phyloP scores from a whole-genome alignment of 345 rosid species.

The Eucalyptus sideroxylon region DNA sequence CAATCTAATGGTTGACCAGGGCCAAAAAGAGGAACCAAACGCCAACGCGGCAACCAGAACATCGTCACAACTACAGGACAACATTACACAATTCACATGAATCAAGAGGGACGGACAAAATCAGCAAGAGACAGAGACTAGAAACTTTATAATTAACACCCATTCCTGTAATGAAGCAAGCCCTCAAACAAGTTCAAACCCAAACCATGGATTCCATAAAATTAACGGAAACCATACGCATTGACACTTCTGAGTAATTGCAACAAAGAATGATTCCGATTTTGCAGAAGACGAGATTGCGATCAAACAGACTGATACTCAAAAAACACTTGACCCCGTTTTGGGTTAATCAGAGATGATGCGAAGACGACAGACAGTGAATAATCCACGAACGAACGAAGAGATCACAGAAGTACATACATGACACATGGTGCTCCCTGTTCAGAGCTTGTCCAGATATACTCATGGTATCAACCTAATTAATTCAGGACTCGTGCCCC shows the following conservation, averaged over 20 bases:
- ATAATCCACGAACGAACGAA: background rate
- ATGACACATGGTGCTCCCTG: background rate
- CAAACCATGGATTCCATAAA: background rate
- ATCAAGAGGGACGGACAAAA: background rate
- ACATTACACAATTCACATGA: background rate
- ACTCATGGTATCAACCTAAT: background rate
- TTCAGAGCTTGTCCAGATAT: background rate
- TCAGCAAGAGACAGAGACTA: background rate
- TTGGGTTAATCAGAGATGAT: background rate
- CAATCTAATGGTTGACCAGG: slow-evolving; percentile 29
- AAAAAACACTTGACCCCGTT: no score
- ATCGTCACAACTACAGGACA: background rate
- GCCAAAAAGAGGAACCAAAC: background rate
- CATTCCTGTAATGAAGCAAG: background rate
- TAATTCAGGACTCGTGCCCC: background rate
- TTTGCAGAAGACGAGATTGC: background rate
- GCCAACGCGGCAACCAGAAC: background rate
- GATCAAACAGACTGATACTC: background rate
- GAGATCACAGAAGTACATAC: background rate
- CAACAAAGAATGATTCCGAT: background rate
- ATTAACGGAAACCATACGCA: background rate
- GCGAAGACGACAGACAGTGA: background rate
- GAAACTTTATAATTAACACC: background rate
- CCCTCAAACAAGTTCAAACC: background rate
- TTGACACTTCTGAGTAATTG: background rate